Conservation (phyloP, 2,329 filamentous ascomycete species). For the Phialophora macrospora region DNA sequence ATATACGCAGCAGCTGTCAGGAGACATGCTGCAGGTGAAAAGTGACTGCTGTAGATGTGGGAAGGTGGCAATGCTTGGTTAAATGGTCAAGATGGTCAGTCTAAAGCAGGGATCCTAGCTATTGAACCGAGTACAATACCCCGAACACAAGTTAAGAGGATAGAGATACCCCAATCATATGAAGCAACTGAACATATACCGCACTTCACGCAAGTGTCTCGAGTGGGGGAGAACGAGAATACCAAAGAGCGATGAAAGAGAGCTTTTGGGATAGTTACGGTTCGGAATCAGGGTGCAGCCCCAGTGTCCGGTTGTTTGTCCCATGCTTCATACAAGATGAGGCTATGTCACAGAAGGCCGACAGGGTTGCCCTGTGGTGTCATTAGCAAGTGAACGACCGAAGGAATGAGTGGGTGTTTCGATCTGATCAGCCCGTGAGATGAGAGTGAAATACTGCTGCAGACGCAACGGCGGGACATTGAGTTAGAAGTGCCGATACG, state of each 20-base stretch:
- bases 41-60: not conserved
- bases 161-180: constrained; percentile 6
- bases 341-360: not conserved
- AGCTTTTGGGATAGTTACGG: no score
- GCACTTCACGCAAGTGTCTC: no score
- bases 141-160: not conserved
- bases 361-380: not conserved
- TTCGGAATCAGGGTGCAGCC: no score
- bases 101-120: not conserved
- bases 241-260: no score
- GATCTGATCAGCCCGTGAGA: not conserved
- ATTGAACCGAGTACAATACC: not conserved
- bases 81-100: not conserved
- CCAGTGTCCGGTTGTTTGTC: not conserved
- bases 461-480: not conserved
- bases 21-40: not conserved
- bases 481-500: not conserved
- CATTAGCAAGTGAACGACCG: no score
- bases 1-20: not conserved
- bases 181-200: not conserved
- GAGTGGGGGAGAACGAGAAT: no score
- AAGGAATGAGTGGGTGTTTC: no score
- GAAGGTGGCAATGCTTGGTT: not conserved
- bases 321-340: no score
- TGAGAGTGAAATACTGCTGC: not conserved